These are phyloP conservation scores for Phytomonas sp. DNA, from an alignment of 208 protist species.

Conservation along the genomic window DNA sequence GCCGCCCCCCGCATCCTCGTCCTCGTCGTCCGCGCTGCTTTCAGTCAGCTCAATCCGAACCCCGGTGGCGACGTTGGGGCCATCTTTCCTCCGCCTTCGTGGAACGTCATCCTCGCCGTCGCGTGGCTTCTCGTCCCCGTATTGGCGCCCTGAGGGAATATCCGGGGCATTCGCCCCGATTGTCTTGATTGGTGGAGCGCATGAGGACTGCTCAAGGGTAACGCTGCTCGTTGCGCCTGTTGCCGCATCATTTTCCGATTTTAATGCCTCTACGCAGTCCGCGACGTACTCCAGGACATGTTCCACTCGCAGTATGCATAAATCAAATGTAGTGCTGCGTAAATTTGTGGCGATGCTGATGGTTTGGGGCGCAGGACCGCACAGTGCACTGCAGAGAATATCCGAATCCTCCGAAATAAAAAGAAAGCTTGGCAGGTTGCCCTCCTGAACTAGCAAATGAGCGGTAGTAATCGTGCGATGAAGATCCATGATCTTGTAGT, in stretches of 20 bases:
- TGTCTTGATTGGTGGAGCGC: conserved; percentile 9
- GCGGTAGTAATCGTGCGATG: conserved; percentile 43
- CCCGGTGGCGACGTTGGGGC: conserved; percentile 66
- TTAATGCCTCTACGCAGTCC: conserved; percentile 59
- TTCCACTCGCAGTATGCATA: conserved; percentile 51
- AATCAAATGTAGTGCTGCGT: conserved; percentile 67
- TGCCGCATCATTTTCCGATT: conserved; percentile 16
- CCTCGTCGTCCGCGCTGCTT: conserved; percentile 52
- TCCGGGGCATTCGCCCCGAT: conserved; percentile 2
- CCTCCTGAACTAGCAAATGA: conserved; percentile 12
- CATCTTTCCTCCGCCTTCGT: conserved; percentile 63
- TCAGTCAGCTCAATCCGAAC: conserved; percentile 43
- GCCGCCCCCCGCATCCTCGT: conserved; percentile 2
- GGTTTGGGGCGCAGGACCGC: conserved; percentile 60
- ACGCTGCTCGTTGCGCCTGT: conserved; percentile 8
- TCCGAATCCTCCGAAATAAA: conserved; percentile 87
- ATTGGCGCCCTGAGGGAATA: background rate
- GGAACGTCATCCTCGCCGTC: conserved; percentile 26
- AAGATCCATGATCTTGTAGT: conserved; percentile 83
- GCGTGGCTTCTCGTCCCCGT: background rate
- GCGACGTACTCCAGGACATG: conserved; percentile 72
- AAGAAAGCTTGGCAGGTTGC: conserved; percentile 44
- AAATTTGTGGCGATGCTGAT: conserved; percentile 72
- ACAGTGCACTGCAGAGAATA: conserved; percentile 71
- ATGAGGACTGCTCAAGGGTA: conserved; percentile 2